Conservation (phyloP, 1,284 basidiomycete species). For the Cryptococcus sp. region DNA sequence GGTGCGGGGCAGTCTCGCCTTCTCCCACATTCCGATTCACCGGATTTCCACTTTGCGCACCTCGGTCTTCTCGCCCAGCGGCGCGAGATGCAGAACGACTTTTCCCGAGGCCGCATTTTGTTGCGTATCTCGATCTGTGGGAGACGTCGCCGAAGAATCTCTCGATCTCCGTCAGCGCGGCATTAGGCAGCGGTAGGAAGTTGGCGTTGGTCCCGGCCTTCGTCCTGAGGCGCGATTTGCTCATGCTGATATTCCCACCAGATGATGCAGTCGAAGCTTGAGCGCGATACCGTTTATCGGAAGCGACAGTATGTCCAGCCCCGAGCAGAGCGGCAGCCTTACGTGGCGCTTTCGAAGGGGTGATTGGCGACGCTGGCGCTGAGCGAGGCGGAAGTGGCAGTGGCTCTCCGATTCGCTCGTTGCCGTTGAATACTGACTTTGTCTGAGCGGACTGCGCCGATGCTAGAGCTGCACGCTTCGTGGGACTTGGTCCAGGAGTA, state of each 20-base stretch:
- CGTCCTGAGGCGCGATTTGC: too few species aligned
- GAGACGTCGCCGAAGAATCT: constrained; percentile 41
- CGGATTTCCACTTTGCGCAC: neutral
- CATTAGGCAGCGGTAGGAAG: constrained; percentile 36
- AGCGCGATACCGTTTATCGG: neutral
- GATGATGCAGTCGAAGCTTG: neutral
- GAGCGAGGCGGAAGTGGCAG: constrained; percentile 5
- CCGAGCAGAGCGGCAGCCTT: constrained; percentile 41
- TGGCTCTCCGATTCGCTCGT: neutral
- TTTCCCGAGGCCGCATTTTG: neutral
- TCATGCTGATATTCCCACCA: neutral
- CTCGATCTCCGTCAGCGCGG: constrained; percentile 38
- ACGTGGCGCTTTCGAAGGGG: constrained; percentile 35
- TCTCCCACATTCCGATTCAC: constrained; percentile 22
- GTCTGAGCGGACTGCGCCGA: too few species aligned
- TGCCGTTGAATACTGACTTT: neutral
- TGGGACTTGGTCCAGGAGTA: constrained; percentile 21
- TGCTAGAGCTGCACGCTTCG: constrained; percentile 1
- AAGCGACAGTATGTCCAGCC: constrained; percentile 4
- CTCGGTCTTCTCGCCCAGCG: neutral
- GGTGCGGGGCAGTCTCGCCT: constrained; percentile 23
- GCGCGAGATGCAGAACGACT: neutral
- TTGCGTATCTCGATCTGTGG: constrained; percentile 1
- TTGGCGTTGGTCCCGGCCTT: constrained; percentile 26
- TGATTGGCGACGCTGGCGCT: constrained; percentile 26